Evolutionary conservation across 805 yeast species (phyloP), one percentile per base, ranked within the genome.

Genomic region (Babjeviella inositovora): DNA sequence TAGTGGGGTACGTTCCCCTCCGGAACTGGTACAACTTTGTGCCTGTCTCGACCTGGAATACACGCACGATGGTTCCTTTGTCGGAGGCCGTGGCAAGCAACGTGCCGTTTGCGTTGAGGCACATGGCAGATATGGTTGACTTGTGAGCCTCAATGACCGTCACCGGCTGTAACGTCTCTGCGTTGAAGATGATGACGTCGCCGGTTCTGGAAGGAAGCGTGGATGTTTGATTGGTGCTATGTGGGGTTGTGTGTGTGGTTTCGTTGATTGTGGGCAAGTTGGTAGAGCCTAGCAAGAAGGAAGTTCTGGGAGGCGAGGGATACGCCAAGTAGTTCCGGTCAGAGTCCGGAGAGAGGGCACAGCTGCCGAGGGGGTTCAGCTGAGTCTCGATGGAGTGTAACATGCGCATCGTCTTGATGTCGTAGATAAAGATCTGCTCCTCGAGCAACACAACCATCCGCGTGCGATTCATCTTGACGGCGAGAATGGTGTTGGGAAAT

Each of bases 81-180:
- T 62, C 69, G 1, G 94, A 80, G 5, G 95, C 82, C 0, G 96
- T 80, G 1, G 96, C 95, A 20, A 87, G 56, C 32, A 80, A 51
- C 2, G 67, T 57, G 1, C 96, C 96, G 36, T 79, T 85, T 15
- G 57, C 55, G 23, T 82, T 79, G n/a, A 90, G 43, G 2, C 75
- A 52, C 22, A 84, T 45, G 2, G 70, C 60, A 3, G 84, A 76
- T 20, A 87, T 42, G 2, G 77, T 71, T 1, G 84, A 56, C 37
- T 76, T 79, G 46, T 90, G 97, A 1, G 95, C 94, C 38, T 75
- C 80, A 4, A 87, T 65, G 1, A 80, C 74, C 28, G 80, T 77
- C 15, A 84, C 41, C 0, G 94, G 94, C 28, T 71, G 71, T 13
- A 81, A 47, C 11, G 75, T 59, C 17, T 67, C 41, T 2, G 90